Conservation (phyloP, 202 grass and related monocot genomes). For the Carex arenaria region DNA sequence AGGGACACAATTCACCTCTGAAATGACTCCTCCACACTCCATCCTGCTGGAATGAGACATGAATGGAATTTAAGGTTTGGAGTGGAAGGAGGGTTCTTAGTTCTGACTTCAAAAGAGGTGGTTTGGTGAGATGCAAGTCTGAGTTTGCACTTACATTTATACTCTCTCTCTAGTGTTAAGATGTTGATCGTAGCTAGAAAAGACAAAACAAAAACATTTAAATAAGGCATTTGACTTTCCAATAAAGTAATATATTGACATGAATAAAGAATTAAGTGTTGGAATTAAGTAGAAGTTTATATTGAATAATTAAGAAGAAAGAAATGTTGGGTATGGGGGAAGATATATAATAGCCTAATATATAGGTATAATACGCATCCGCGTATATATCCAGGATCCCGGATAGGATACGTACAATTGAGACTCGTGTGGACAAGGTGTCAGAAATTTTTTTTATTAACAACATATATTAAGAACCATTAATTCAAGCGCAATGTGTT, state of each 20-base stretch:
- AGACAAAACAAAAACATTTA: background rate
- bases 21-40: slow-evolving; percentile 46
- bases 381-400: background rate
- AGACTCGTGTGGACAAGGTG: background rate
- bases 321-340: too few relatives aligned
- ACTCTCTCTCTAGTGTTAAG: background rate
- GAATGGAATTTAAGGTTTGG: background rate
- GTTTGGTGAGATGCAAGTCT: slow-evolving; percentile 18
- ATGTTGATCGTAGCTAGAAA: background rate
- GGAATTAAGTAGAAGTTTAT: background rate
- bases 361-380: too few relatives aligned
- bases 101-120: background rate
- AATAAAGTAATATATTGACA: slow-evolving; percentile 8
- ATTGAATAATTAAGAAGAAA: background rate
- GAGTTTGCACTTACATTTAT: slow-evolving; percentile 21
- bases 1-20: slow-evolving; percentile 35
- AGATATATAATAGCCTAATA: too few relatives aligned
- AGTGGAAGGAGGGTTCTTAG: background rate
- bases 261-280: slow-evolving; percentile 16
- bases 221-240: slow-evolving; percentile 17
- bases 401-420: background rate
- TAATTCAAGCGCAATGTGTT: too few relatives aligned
- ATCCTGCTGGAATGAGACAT: slow-evolving; percentile 30
- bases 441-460: background rate
- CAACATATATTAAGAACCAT: too few relatives aligned